These are phyloP conservation scores for Cladorrhinum sp. DNA, from an alignment of 2,329 filamentous ascomycete species.

Conservation along the genomic window DNA sequence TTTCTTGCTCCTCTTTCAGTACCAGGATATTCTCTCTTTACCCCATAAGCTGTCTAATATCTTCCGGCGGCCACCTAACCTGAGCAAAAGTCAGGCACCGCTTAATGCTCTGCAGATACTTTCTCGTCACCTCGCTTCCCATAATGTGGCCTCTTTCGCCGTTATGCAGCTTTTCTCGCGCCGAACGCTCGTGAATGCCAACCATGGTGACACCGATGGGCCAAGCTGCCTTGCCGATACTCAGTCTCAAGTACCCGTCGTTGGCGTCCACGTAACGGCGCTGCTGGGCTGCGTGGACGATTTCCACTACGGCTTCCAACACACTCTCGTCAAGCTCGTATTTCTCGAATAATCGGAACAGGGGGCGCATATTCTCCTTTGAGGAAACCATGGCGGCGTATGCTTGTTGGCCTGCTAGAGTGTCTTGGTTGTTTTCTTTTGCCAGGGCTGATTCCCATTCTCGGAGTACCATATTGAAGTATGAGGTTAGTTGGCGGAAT, in stretches of 20 bases:
- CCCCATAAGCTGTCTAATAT: constrained; percentile 93
- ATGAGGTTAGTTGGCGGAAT: constrained; percentile 84
- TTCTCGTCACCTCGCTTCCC: constrained; percentile 92
- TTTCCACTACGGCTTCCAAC: constrained; percentile 81
- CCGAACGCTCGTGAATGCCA: constrained; percentile 95
- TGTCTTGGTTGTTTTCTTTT: constrained; percentile 59
- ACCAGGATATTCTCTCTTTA: not conserved
- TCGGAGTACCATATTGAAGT: constrained; percentile 91
- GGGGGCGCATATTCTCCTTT: constrained; percentile 79
- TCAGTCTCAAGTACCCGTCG: constrained; percentile 86
- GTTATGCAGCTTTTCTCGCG: constrained; percentile 90
- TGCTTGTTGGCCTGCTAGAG: constrained; percentile 76
- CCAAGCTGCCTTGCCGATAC: constrained; percentile 96
- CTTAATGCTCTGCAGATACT: constrained; percentile 97
- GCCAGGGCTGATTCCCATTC: constrained; percentile 82
- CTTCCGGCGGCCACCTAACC: constrained; percentile 91
- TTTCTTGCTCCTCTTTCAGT: not conserved
- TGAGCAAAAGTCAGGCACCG: constrained; percentile 94
- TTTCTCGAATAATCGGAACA: constrained; percentile 87
- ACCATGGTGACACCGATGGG: constrained; percentile 99
- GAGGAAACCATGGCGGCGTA: constrained; percentile 83
- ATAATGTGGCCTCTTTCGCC: constrained; percentile 89
- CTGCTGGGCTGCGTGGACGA: constrained; percentile 86
- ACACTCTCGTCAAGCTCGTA: constrained; percentile 75
- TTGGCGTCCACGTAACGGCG: constrained; percentile 94